Evolutionary conservation across 345 rosid species (phyloP), one percentile per base, ranked within the genome.

Genomic region (Arabis hirsuta): DNA sequence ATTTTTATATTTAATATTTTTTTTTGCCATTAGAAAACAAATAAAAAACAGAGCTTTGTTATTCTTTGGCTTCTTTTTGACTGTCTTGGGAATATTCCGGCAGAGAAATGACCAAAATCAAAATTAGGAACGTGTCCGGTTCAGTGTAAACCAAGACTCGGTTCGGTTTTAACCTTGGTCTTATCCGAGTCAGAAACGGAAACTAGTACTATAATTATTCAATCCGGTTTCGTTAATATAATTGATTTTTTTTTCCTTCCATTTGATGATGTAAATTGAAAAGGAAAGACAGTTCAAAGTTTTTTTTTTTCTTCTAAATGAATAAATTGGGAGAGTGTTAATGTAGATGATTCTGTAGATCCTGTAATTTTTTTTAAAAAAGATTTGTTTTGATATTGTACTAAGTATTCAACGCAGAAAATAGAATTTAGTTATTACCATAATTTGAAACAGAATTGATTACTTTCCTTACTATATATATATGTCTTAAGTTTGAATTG

Each of bases 401-500:
- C 44, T 57, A 57, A 7, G 26, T 32, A 11, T 32, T 14, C 9
- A 16, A 10, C 2, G 5, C 13, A 34, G 12, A 10, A 20, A 57
- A 7, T 16, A 12, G 7, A 12, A 34, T 56, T 56, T 34, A 38
- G 26, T 36, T 38, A 9, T 9, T 16, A 16, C 62, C 76, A 20
- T 53, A 44, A 43, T 32, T 53, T 43, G 9, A 62, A 44, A 63
- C 2, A 45, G 1, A 27, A 19, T 26, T 38, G 12, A 27, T 24
- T 39, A 29, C 48, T 59, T 60, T 52, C 73, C 68, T 31, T n/a
- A 55, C 16, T 16, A 8, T 42, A 9, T 45, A 5, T 29, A 32
- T 32, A 32, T 65, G 16, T 36, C 51, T 19, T 50, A 4, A 2
- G 53, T 34, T 34, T 72, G 7, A 36, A 73, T 24, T 14, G 41